phyloP scores from a whole-genome alignment of 176 grass and related monocot genomes.

The Musa acuminata region DNA sequence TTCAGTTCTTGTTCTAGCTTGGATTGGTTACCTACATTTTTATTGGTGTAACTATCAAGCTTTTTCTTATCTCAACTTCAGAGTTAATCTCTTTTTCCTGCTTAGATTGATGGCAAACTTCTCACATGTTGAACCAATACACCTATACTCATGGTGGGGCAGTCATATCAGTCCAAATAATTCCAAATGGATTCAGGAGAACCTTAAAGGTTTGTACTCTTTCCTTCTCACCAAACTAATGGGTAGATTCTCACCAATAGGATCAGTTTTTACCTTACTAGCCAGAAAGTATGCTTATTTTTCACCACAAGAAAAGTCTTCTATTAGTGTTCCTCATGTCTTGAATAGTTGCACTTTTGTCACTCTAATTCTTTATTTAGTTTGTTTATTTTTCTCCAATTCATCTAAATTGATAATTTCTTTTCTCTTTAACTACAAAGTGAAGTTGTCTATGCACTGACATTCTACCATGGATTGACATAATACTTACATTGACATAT shows the following conservation, averaged over 20 bases:
- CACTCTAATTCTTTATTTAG: not conserved
- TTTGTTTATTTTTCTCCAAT: too few species aligned
- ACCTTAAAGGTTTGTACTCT: slow-evolving; percentile 51
- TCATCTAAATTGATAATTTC: too few species aligned
- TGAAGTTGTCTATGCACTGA: too few species aligned
- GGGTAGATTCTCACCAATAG: too few species aligned
- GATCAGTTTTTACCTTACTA: too few species aligned
- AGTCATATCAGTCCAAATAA: slow-evolving; percentile 89
- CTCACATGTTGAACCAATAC: slow-evolving; percentile 7
- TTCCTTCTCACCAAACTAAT: not conserved
- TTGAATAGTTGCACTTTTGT: not conserved
- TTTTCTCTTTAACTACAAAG: too few species aligned
- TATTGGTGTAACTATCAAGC: not conserved
- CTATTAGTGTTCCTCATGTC: too few species aligned
- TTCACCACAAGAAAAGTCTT: too few species aligned
- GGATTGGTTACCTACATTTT: not conserved
- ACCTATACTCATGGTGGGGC: slow-evolving; percentile 53
- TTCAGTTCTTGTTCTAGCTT: not conserved
- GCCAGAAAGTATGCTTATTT: too few species aligned
- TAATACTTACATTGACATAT: too few species aligned
- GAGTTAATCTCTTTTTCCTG: slow-evolving; percentile 6
- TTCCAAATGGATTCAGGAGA: slow-evolving; percentile 92
- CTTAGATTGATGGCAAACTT: slow-evolving; percentile 27
- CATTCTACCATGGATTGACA: too few species aligned
- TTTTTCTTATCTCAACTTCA: not conserved